Percentiles rank a stretch among this genome's conserved stretches.
These are phyloP conservation scores for Drechslerella stenobrocha DNA, from an alignment of 2,329 filamentous ascomycete species.

Conservation along the genomic window DNA sequence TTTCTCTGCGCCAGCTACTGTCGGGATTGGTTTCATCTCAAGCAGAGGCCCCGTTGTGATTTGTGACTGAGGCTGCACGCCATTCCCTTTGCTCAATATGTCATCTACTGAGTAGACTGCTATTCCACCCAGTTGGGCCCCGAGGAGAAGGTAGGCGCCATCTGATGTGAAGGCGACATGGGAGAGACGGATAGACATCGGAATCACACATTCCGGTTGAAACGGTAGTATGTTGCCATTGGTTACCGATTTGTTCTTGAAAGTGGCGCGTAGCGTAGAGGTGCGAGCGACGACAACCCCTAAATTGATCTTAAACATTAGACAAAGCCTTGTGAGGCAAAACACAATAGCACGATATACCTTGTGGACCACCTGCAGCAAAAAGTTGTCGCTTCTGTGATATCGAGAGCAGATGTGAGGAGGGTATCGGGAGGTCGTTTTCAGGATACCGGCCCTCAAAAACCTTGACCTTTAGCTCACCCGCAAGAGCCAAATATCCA, in stretches of 20 bases:
- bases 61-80: slow-evolving; percentile 70
- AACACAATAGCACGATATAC: slow-evolving; percentile 36
- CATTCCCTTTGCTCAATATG: slow-evolving; percentile 65
- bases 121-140: slow-evolving; percentile 77
- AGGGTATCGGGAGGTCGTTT: slow-evolving; percentile 68
- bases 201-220: slow-evolving; percentile 71
- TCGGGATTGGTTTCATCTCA: slow-evolving; percentile 78
- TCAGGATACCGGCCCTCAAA: slow-evolving; percentile 73
- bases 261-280: slow-evolving; percentile 74
- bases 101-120: slow-evolving; percentile 77
- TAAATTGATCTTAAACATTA: slow-evolving; percentile 20
- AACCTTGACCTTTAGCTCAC: slow-evolving; percentile 80
- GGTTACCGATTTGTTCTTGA: slow-evolving; percentile 57
- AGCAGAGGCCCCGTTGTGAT: slow-evolving; percentile 76
- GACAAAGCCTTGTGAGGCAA: not conserved
- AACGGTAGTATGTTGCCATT: slow-evolving; percentile 68
- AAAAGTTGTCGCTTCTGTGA: slow-evolving; percentile 78
- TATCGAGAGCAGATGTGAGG: slow-evolving; percentile 80
- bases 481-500: slow-evolving; percentile 77
- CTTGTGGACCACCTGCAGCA: slow-evolving; percentile 81
- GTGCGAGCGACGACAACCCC: slow-evolving; percentile 75
- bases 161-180: slow-evolving; percentile 91
- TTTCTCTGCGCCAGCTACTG: slow-evolving; percentile 69
- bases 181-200: slow-evolving; percentile 74
- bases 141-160: slow-evolving; percentile 79